Conservation (phyloP, 768 basidiomycete species). For the Tricholoma hemisulphureum region DNA sequence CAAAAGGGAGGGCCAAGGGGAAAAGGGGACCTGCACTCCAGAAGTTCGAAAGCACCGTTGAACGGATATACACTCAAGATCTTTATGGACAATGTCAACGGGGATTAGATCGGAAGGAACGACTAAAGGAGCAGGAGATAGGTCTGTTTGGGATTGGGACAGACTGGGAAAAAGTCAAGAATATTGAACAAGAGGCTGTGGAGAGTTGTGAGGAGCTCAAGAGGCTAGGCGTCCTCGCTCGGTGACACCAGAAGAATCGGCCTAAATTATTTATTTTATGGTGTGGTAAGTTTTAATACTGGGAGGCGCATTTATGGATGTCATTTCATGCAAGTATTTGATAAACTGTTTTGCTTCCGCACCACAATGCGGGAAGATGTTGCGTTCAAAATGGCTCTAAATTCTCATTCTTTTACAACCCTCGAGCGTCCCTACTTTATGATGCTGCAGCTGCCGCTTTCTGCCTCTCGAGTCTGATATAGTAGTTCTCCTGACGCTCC, state of each 20-base stretch:
- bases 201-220: conserved; percentile 78
- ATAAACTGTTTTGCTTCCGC: conserved; percentile 5
- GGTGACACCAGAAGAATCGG: conserved; percentile 27
- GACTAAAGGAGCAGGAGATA: conserved; percentile 69
- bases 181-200: conserved; percentile 68
- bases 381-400: background rate
- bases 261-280: conserved; percentile 21
- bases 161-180: conserved; percentile 85
- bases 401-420: background rate
- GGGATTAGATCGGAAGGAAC: conserved; percentile 64
- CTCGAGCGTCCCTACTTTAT: conserved; percentile 6
- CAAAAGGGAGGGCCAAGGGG: conserved; percentile 15
- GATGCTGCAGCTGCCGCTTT: conserved; percentile 34
- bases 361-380: background rate
- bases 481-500: conserved; percentile 79
- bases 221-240: conserved; percentile 51
- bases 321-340: conserved; percentile 10
- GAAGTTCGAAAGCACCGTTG: conserved; percentile 76
- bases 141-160: conserved; percentile 92
- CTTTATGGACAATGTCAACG: conserved; percentile 72
- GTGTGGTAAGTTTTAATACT: background rate
- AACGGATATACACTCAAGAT: conserved; percentile 69
- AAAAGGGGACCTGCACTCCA: conserved; percentile 42
- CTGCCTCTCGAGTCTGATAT: conserved; percentile 78
- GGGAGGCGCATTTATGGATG: conserved; percentile 1